These are phyloP conservation scores for Globisporangium splendens DNA, from an alignment of 352 stramenopile species.

Conservation along the genomic window DNA sequence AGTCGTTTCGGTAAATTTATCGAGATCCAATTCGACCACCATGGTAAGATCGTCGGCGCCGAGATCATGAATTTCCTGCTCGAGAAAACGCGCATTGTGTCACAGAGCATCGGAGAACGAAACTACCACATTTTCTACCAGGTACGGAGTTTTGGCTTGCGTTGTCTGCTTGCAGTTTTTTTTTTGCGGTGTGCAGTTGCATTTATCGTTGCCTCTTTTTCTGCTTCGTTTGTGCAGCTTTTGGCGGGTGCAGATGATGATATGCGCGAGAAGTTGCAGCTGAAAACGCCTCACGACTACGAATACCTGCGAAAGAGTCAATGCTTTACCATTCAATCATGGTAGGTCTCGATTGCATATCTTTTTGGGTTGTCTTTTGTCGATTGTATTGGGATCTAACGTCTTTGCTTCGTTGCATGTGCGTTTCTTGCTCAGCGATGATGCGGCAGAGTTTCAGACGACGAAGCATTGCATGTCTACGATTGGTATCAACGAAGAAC, in stretches of 20 bases:
- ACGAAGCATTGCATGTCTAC: slow-evolving; percentile 85
- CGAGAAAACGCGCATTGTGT: slow-evolving; percentile 90
- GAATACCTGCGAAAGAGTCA: slow-evolving; percentile 87
- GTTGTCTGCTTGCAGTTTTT: slow-evolving; percentile 4
- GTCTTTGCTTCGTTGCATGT: background rate
- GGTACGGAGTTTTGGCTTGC: slow-evolving; percentile 26
- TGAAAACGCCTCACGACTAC: slow-evolving; percentile 78
- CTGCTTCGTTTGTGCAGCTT: slow-evolving; percentile 31
- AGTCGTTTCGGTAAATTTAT: slow-evolving; percentile 98
- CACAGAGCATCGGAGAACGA: slow-evolving; percentile 87
- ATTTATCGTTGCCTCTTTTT: slow-evolving; percentile 1
- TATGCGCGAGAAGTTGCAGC: slow-evolving; percentile 57
- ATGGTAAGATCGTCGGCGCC: slow-evolving; percentile 88
- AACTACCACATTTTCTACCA: slow-evolving; percentile 99
- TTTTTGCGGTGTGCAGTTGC: slow-evolving; percentile 5
- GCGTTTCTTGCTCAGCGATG: slow-evolving; percentile 28
- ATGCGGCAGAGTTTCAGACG: slow-evolving; percentile 80
- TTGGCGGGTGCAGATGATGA: slow-evolving; percentile 74
- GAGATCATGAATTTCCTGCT: slow-evolving; percentile 91
- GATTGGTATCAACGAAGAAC: slow-evolving; percentile 81
- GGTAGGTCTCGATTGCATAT: slow-evolving; percentile 26
- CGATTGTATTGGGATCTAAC: slow-evolving; percentile 3
- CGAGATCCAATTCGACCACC: slow-evolving; percentile 94
- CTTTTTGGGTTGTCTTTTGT: background rate
- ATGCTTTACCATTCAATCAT: slow-evolving; percentile 75